Base-by-base conservation (phyloP, 1,284 basidiomycete species). In the Hymenochaete sp. region DNA sequence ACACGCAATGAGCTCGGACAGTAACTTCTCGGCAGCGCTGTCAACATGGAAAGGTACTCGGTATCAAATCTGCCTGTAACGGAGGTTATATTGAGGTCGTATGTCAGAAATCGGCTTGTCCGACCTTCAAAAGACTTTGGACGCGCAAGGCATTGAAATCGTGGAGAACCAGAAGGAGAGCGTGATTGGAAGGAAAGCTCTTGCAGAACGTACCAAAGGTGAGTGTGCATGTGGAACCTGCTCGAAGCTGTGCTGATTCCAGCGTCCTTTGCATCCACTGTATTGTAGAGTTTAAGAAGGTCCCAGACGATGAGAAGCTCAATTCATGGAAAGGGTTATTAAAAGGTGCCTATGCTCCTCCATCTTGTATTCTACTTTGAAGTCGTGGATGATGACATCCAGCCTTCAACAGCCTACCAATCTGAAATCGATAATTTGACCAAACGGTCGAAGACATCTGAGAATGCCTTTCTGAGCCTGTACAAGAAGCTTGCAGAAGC, bases 161-260 rank as follows among this genome's bases (percentile, higher is more conserved):
- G 93, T 96, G n/a, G 91, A 96, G 69, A 92, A 93, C 64, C 92
- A 96, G 70, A 96, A 95, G 68, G 93, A 96, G 69, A 90, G 86
- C 55, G 74, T 96, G 39, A 72, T 96, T 2, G 91, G 91, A n/a
- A 75, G 93, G 33, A 97, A 95, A 65, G 84, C 81, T 47, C 71
- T 96, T 13, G 89, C 93, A 1, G 93, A 97, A 65, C 82, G 87
- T 60, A 97, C 93, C 0, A 86, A 93, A 71, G 93, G 93, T 88
- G 35, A 14, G 64, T 24, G 9, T 21, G 3, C n/a, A n/a, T n/a
- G 19, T 27, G 5, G 13, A n/a, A 35, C 5, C 10, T 14, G 25
- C 21, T 10, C 13, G 14, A 32, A 5, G 3, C 3, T 32, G 28
- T 19, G 18, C 3, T 33, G 24, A 3, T 28, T 32, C 21, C 35